A percentile compares a stretch with the other conserved stretches of the same genome.
Conservation (phyloP, 345 rosid genomes). For the Chamaenerion angustifolium region DNA sequence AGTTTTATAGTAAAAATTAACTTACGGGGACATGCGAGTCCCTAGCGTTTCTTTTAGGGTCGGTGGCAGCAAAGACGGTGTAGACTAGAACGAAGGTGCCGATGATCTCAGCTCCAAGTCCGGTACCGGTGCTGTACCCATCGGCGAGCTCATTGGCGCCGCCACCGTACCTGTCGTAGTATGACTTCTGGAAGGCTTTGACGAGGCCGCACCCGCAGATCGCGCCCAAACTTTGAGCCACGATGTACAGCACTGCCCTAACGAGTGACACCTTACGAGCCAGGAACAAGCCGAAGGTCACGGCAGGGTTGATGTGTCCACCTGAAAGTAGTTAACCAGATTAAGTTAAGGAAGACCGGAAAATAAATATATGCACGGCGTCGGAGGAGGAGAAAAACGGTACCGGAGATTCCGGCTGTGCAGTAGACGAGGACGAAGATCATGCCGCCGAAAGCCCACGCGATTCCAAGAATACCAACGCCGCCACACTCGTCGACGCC, state of each 20-base stretch:
- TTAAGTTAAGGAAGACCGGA: too few relatives aligned
- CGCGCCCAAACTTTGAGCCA: constrained; percentile 3
- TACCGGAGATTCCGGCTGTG: too few relatives aligned
- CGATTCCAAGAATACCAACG: too few relatives aligned
- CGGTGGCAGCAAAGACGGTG: neutral
- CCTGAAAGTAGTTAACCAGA: too few relatives aligned
- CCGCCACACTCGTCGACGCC: too few relatives aligned
- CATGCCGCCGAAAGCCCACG: too few relatives aligned
- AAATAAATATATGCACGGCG: too few relatives aligned
- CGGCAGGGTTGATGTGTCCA: too few relatives aligned
- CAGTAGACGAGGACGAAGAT: too few relatives aligned
- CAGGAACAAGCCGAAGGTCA: too few relatives aligned
- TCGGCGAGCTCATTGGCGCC: neutral
- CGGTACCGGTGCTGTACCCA: constrained; percentile 1
- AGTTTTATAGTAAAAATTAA: too few relatives aligned
- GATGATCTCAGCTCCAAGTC: constrained; percentile 1
- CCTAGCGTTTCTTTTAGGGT: neutral
- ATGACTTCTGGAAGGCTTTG: neutral
- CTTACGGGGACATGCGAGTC: constrained; percentile 5
- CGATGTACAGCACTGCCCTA: constrained; percentile 2
- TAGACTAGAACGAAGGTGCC: constrained; percentile 2
- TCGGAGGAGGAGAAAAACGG: too few relatives aligned
- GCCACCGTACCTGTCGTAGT: neutral
- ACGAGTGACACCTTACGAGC: neutral
- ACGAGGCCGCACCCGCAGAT: neutral